Conservation (phyloP, 2,329 filamentous ascomycete genomes). For the Ophiostoma fasciatum region DNA sequence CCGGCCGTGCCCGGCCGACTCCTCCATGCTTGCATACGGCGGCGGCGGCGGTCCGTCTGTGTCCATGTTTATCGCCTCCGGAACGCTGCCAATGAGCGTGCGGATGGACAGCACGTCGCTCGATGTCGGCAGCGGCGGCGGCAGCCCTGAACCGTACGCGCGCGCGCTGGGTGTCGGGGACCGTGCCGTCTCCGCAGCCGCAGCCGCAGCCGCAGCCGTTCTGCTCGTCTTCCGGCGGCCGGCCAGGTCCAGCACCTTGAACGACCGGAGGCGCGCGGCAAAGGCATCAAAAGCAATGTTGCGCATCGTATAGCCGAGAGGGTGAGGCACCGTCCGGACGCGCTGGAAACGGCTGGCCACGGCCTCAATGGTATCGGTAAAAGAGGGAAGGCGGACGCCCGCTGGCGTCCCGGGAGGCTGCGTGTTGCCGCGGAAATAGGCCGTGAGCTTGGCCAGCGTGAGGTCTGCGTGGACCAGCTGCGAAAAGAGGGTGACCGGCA, state of each 20-base stretch:
- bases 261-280: slow-evolving; percentile 11
- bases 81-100: slow-evolving; percentile 7
- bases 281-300: slow-evolving; percentile 11
- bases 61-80: slow-evolving; percentile 1
- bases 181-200: background rate
- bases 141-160: background rate
- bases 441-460: slow-evolving; percentile 12
- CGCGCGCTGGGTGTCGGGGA: background rate
- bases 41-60: too few species aligned
- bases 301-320: slow-evolving; percentile 8
- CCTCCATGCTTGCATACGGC: background rate
- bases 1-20: background rate
- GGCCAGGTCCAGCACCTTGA: slow-evolving; percentile 8
- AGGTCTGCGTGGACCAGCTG: slow-evolving; percentile 12
- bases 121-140: background rate
- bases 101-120: slow-evolving; percentile 4
- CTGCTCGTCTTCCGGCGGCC: slow-evolving; percentile 3
- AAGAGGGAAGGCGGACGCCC: slow-evolving; percentile 8
- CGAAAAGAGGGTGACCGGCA: slow-evolving; percentile 8
- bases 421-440: slow-evolving; percentile 10
- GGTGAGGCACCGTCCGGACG: slow-evolving; percentile 6
- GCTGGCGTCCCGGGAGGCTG: slow-evolving; percentile 1
- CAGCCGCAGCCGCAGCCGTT: background rate
- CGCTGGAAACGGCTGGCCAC: slow-evolving; percentile 9
- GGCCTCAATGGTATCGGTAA: slow-evolving; percentile 11